These are phyloP conservation scores for Pichia sporocuriosa DNA, from an alignment of 805 yeast species.

Conservation along the genomic window DNA sequence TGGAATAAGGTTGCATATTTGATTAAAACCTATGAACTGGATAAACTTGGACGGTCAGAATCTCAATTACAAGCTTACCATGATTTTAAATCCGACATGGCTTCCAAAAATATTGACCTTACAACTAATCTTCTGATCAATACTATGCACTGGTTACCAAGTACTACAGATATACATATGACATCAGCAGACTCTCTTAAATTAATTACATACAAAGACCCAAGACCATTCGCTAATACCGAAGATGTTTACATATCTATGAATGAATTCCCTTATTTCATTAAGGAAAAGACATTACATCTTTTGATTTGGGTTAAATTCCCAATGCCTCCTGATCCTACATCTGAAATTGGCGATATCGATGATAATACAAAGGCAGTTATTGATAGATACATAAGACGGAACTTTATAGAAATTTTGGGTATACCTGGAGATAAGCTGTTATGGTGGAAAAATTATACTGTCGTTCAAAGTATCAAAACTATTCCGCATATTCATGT, in stretches of 20 bases:
- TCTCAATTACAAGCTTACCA: constrained; percentile 38
- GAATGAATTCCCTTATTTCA: constrained; percentile 65
- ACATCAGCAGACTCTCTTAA: constrained; percentile 8
- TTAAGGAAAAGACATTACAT: constrained; percentile 46
- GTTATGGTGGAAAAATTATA: constrained; percentile 70
- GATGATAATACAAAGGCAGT: constrained; percentile 33
- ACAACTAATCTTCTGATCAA: constrained; percentile 42
- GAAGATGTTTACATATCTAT: constrained; percentile 39
- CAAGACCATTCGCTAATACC: constrained; percentile 35
- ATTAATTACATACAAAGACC: constrained; percentile 27
- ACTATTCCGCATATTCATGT: constrained; percentile 68
- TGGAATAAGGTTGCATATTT: constrained; percentile 40
- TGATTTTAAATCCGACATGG: constrained; percentile 37
- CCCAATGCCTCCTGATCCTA: constrained; percentile 44
- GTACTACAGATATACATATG: constrained; percentile 15
- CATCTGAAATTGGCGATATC: constrained; percentile 46
- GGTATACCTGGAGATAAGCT: constrained; percentile 35
- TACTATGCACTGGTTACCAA: constrained; percentile 45
- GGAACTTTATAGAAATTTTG: constrained; percentile 42
- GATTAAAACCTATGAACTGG: constrained; percentile 37
- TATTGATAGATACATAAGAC: constrained; percentile 40
- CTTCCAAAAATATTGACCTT: constrained; percentile 32
- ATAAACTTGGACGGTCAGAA: constrained; percentile 42
- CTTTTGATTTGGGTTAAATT: constrained; percentile 64
- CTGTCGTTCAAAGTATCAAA: constrained; percentile 59